These are phyloP conservation scores for Areca catechu DNA, from an alignment of 176 grass and related monocot genomes.

Conservation along the genomic window DNA sequence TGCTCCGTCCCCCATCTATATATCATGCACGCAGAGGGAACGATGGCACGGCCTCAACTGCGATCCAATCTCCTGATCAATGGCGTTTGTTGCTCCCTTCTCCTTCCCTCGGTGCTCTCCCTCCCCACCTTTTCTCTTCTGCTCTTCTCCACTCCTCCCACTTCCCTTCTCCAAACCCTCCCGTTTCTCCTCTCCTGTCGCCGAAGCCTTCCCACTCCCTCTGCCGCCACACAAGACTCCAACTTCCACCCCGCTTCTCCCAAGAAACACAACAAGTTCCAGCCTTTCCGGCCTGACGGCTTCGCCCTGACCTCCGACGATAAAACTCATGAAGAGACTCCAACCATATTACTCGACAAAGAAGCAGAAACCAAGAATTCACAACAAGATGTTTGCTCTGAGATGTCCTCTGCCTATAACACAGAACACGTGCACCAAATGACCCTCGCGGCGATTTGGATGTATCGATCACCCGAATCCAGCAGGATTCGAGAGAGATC, in stretches of 20 bases:
- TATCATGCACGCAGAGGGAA: no score
- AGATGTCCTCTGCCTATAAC: conserved; percentile 27
- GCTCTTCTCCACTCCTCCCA: not conserved
- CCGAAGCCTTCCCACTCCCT: conserved; percentile 17
- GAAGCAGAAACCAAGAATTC: conserved; percentile 19
- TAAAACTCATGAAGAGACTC: not conserved
- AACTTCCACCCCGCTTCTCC: conserved; percentile 49
- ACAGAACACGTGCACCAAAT: conserved; percentile 54
- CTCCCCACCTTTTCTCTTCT: not conserved
- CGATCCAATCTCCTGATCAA: no score
- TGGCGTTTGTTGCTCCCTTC: conserved; percentile 1
- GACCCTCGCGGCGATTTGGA: conserved; percentile 83
- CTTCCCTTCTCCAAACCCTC: conserved; percentile 18
- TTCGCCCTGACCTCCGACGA: conserved; percentile 31
- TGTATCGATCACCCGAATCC: conserved; percentile 55
- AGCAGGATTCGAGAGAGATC: conserved; percentile 60
- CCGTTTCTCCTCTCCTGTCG: conserved; percentile 9
- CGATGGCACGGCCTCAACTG: no score
- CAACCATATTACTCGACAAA: not conserved
- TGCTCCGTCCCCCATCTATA: no score
- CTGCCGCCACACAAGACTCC: conserved; percentile 11
- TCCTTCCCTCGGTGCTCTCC: conserved; percentile 25
- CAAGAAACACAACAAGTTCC: conserved; percentile 56
- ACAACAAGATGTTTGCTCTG: conserved; percentile 39
- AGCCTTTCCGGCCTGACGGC: conserved; percentile 30